phyloP scores from a whole-genome alignment of 2,329 filamentous ascomycete genomes.

The Alternaria sp. region DNA sequence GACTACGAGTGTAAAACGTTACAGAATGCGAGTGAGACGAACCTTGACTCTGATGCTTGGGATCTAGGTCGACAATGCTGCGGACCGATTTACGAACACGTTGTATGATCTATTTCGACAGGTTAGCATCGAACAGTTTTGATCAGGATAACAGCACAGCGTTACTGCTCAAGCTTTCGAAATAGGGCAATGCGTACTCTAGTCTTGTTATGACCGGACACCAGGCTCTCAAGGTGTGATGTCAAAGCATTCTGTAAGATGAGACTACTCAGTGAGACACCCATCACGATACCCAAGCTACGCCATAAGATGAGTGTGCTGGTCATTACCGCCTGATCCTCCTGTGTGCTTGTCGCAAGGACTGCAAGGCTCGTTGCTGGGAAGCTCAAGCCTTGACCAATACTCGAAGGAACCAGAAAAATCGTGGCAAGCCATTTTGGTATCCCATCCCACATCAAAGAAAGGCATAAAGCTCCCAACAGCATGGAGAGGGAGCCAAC shows the following conservation, averaged over 20 bases:
- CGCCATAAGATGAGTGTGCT: conserved; percentile 76
- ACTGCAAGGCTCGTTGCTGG: conserved; percentile 53
- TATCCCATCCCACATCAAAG: conserved; percentile 49
- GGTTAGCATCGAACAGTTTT: conserved; percentile 10
- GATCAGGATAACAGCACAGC: background rate
- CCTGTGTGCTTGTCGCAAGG: conserved; percentile 53
- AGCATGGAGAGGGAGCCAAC: conserved; percentile 50
- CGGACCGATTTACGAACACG: conserved; percentile 61
- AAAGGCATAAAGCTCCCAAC: conserved; percentile 46
- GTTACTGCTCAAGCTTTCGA: background rate
- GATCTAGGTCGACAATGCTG: conserved; percentile 56
- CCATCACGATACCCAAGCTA: conserved; percentile 74
- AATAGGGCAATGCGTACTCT: conserved; percentile 43
- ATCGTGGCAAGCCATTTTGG: conserved; percentile 53
- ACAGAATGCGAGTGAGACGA: background rate
- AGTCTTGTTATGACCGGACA: conserved; percentile 67
- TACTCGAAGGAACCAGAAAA: conserved; percentile 51
- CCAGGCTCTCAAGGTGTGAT: conserved; percentile 65
- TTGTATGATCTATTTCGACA: conserved; percentile 50
- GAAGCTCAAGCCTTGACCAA: conserved; percentile 54
- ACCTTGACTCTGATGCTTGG: conserved; percentile 59
- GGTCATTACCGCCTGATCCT: conserved; percentile 62
- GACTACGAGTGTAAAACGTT: background rate
- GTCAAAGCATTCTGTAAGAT: conserved; percentile 76
- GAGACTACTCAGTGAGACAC: conserved; percentile 74